Evolutionary conservation across 73 alveolate species (phyloP).

Genomic region (Tetrahymena malaccensis): DNA sequence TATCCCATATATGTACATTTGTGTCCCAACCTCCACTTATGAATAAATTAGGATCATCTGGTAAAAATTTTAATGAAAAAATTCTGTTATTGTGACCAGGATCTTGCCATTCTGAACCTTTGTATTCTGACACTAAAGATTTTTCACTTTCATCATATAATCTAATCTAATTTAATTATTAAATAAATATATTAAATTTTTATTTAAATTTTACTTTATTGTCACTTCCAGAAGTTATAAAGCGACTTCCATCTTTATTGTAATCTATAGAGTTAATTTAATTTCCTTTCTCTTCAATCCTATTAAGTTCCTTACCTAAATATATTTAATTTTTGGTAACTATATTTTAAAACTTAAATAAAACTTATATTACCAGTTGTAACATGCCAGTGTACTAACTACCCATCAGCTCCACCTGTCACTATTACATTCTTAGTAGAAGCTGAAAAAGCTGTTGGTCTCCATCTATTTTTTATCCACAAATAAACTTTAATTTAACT

Average conservation of each 20-base stretch:
- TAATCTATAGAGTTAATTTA: slow-evolving; percentile 84
- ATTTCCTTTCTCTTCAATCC: slow-evolving; percentile 79
- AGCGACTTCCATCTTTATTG: slow-evolving; percentile 79
- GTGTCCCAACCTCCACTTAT: slow-evolving; percentile 92
- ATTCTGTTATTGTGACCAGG: slow-evolving; percentile 86
- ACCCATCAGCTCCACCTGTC: slow-evolving; percentile 89
- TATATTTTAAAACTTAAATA: not conserved
- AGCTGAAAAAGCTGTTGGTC: slow-evolving; percentile 61
- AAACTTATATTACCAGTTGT: slow-evolving; percentile 66
- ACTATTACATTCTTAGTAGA: slow-evolving; percentile 70
- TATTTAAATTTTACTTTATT: slow-evolving; percentile 10
- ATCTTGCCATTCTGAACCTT: slow-evolving; percentile 56
- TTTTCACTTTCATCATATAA: slow-evolving; percentile 46
- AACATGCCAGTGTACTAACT: slow-evolving; percentile 83
- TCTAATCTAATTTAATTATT: slow-evolving; percentile 26
- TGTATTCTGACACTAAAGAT: slow-evolving; percentile 48
- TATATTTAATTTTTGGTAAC: not conserved
- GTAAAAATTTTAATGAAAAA: slow-evolving; percentile 63
- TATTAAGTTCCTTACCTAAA: slow-evolving; percentile 62
- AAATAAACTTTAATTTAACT: not conserved
- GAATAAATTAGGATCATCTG: slow-evolving; percentile 56
- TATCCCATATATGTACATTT: slow-evolving; percentile 70
- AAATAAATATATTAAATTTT: not conserved
- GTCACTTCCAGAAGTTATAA: slow-evolving; percentile 92
- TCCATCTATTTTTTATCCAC: slow-evolving; percentile 30